A percentile compares a stretch with the other conserved stretches of the same genome.
Evolutionary conservation across 2,329 filamentous ascomycete genomes (phyloP).

Genomic region (Calonectria multiphialidica): DNA sequence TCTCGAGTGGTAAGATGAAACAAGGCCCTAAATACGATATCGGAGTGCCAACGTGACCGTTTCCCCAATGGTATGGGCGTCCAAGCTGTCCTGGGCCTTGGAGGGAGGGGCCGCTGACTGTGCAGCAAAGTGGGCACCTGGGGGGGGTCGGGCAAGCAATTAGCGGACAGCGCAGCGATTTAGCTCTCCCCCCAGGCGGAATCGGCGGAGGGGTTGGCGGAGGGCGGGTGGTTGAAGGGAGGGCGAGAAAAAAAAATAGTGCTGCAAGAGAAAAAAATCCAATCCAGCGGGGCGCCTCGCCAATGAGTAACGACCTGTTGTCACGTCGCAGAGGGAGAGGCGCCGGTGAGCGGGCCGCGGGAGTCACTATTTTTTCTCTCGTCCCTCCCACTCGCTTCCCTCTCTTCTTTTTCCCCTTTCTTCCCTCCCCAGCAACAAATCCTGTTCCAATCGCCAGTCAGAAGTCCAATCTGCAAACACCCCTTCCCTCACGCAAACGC

Average conservation of each 20-base stretch:
- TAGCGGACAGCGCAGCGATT: neutral
- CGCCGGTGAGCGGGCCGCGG: conserved; percentile 21
- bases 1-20: neutral
- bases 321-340: conserved; percentile 20
- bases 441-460: conserved; percentile 8
- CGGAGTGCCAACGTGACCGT: conserved; percentile 1
- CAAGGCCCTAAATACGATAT: neutral
- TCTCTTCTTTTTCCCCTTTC: conserved; percentile 22
- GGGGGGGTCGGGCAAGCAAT: neutral
- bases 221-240: neutral
- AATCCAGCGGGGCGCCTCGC: conserved; percentile 24
- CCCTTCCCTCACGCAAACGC: conserved; percentile 9
- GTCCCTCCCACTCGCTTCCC: conserved; percentile 17
- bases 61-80: neutral
- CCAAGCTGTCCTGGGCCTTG: neutral
- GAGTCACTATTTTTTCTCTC: conserved; percentile 29
- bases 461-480: conserved; percentile 28
- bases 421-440: conserved; percentile 14
- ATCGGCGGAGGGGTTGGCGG: conserved; percentile 2
- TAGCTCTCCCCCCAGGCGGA: conserved; percentile 5
- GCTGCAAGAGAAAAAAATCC: conserved; percentile 16
- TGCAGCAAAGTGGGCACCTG: neutral
- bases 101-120: conserved; percentile 2
- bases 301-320: conserved; percentile 44
- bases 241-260: neutral